A percentile compares a stretch with the other conserved stretches of the same genome.
Conservation (phyloP, 2,329 filamentous ascomycete genomes). For the Colletotrichum limetticola region DNA sequence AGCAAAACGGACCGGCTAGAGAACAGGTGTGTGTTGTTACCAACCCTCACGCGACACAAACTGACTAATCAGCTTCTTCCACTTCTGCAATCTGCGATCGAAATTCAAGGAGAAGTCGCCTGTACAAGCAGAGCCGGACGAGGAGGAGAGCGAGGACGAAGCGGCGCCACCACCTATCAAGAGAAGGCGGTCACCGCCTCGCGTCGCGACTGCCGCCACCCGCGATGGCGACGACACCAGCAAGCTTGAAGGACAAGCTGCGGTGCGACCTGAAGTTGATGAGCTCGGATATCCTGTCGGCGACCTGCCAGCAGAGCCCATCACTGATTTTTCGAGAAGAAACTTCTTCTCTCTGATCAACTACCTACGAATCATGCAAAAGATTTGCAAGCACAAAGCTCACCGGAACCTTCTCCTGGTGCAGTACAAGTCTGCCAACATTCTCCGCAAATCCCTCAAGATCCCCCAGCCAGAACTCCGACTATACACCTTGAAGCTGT, state of each 20-base stretch:
- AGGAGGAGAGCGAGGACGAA: constrained; percentile 72
- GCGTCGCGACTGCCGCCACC: constrained; percentile 41
- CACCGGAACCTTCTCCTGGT: constrained; percentile 94
- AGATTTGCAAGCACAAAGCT: constrained; percentile 94
- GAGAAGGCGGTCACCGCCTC: constrained; percentile 61
- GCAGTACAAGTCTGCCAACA: constrained; percentile 93
- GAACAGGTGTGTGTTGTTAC: constrained; percentile 68
- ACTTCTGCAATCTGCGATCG: constrained; percentile 82
- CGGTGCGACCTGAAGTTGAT: constrained; percentile 74
- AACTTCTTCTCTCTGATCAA: constrained; percentile 97
- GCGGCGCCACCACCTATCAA: constrained; percentile 87
- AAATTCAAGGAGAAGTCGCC: constrained; percentile 51
- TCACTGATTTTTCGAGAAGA: constrained; percentile 90
- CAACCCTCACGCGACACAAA: constrained; percentile 35
- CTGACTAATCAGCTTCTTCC: constrained; percentile 76
- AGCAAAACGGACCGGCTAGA: constrained; percentile 86
- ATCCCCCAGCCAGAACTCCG: constrained; percentile 89
- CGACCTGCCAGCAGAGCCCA: constrained; percentile 77
- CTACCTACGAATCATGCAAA: constrained; percentile 95
- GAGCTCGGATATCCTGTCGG: constrained; percentile 86
- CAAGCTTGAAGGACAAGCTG: constrained; percentile 47
- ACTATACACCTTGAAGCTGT: constrained; percentile 95
- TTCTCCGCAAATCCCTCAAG: constrained; percentile 90
- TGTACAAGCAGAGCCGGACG: constrained; percentile 37
- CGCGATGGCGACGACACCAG: constrained; percentile 39